Evolutionary conservation across 2,329 filamentous ascomycete genomes (phyloP).

Genomic region (Triangularia verruculosa): DNA sequence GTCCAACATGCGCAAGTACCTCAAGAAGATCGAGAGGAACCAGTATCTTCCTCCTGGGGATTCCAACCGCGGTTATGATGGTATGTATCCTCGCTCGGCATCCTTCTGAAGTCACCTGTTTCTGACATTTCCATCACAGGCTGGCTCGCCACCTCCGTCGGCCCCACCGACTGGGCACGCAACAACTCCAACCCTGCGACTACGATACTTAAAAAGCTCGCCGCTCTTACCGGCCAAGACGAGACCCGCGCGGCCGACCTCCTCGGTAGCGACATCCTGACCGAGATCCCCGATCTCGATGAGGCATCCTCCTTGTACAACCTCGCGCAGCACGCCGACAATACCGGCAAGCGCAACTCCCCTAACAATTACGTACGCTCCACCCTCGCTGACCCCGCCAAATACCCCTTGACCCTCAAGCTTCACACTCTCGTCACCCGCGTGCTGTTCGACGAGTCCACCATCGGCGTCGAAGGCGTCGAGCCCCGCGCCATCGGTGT

Average conservation of each 20-base stretch:
- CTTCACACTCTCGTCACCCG: constrained; percentile 37
- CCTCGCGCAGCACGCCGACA: constrained; percentile 29
- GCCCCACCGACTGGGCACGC: constrained; percentile 24
- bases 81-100: constrained; percentile 16
- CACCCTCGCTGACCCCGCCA: constrained; percentile 36
- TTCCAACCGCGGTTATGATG: constrained; percentile 52
- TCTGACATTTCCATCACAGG: constrained; percentile 14
- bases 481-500: constrained; percentile 39
- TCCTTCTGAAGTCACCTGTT: background rate
- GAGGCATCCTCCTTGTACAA: constrained; percentile 31
- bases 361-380: constrained; percentile 42
- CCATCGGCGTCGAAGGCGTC: constrained; percentile 24
- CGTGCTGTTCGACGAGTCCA: constrained; percentile 37
- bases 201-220: constrained; percentile 26
- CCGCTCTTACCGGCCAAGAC: constrained; percentile 33
- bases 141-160: constrained; percentile 25
- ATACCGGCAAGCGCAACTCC: constrained; percentile 36
- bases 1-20: constrained; percentile 59
- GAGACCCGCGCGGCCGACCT: constrained; percentile 28
- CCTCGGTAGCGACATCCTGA: constrained; percentile 32
- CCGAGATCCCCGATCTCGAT: constrained; percentile 28
- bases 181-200: constrained; percentile 23
- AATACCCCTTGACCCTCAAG: constrained; percentile 43
- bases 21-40: constrained; percentile 54
- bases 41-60: constrained; percentile 46